Conservation (phyloP, 371 early-diverging fungal genomes). For the Mucor mucedo region DNA sequence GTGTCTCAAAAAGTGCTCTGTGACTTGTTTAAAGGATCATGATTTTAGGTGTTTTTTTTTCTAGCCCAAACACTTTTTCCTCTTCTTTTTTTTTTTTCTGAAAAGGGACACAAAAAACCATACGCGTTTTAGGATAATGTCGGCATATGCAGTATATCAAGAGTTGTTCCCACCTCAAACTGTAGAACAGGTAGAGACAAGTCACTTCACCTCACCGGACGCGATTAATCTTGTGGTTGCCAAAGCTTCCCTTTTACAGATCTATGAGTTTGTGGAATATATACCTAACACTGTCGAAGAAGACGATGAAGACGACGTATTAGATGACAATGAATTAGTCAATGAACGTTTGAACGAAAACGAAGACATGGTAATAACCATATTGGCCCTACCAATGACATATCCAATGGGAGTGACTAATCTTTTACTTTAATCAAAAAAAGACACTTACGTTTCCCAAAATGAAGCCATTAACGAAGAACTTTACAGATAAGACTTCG, state of each 20-base stretch:
- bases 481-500: constrained; percentile 41
- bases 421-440: not conserved
- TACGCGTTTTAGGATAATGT: constrained; percentile 29
- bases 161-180: constrained; percentile 82
- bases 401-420: not conserved
- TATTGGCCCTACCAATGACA: not conserved
- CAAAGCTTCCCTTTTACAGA: constrained; percentile 76
- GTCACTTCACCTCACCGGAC: constrained; percentile 75
- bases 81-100: not conserved
- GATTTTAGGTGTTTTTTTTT: too few relatives aligned
- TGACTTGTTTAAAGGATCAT: too few relatives aligned
- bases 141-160: constrained; percentile 75
- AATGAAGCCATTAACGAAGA: constrained; percentile 40
- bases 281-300: constrained; percentile 41
- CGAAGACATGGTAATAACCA: constrained; percentile 20
- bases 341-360: constrained; percentile 25
- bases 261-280: constrained; percentile 78
- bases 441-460: constrained; percentile 52
- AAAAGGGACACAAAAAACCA: not conserved
- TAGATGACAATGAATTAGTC: constrained; percentile 22
- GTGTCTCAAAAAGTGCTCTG: too few relatives aligned
- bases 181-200: constrained; percentile 76
- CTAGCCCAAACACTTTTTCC: not conserved
- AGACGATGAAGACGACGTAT: constrained; percentile 26
- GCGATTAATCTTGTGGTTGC: constrained; percentile 81